Evolutionary conservation across 768 basidiomycete species (phyloP).

Genomic region (Suillus discolor): DNA sequence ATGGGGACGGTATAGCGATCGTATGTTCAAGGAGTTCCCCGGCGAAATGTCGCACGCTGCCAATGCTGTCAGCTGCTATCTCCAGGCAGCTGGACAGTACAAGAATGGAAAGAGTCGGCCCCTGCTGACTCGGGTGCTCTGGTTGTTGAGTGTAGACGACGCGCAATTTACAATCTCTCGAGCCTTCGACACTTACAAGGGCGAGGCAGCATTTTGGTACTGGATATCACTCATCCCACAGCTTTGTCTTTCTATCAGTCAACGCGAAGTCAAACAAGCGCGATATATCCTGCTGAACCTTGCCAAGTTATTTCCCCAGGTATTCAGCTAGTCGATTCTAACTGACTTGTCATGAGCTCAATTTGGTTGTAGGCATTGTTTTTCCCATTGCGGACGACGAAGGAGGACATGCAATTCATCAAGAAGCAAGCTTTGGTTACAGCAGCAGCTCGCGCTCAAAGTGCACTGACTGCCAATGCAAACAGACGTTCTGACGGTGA

Average conservation of each 20-base stretch:
- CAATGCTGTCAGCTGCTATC: slow-evolving; percentile 94
- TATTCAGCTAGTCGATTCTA: slow-evolving; percentile 33
- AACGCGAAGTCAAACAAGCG: slow-evolving; percentile 92
- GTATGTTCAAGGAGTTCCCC: slow-evolving; percentile 87
- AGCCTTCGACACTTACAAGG: slow-evolving; percentile 93
- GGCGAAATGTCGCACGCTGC: slow-evolving; percentile 75
- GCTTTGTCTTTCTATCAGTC: slow-evolving; percentile 83
- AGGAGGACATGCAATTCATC: slow-evolving; percentile 63
- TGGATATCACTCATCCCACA: slow-evolving; percentile 99
- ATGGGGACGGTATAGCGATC: slow-evolving; percentile 95
- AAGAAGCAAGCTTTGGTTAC: slow-evolving; percentile 44
- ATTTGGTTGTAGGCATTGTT: slow-evolving; percentile 73
- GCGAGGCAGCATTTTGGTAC: slow-evolving; percentile 96
- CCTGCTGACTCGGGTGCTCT: slow-evolving; percentile 89
- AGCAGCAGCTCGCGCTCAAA: slow-evolving; percentile 34
- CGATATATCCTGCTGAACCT: slow-evolving; percentile 86
- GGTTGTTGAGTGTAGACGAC: slow-evolving; percentile 95
- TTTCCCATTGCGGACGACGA: slow-evolving; percentile 88
- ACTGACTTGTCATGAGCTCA: slow-evolving; percentile 9
- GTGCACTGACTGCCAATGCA: slow-evolving; percentile 29
- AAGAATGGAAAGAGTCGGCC: slow-evolving; percentile 93
- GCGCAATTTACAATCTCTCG: slow-evolving; percentile 65
- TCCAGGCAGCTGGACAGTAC: slow-evolving; percentile 95
- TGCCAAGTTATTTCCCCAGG: slow-evolving; percentile 93
- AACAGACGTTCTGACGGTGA: slow-evolving; percentile 35